Percentiles rank a stretch among this genome's conserved stretches.
phyloP scores from a whole-genome alignment of 768 basidiomycete genomes.

The Coprinopsis strossmayeri region DNA sequence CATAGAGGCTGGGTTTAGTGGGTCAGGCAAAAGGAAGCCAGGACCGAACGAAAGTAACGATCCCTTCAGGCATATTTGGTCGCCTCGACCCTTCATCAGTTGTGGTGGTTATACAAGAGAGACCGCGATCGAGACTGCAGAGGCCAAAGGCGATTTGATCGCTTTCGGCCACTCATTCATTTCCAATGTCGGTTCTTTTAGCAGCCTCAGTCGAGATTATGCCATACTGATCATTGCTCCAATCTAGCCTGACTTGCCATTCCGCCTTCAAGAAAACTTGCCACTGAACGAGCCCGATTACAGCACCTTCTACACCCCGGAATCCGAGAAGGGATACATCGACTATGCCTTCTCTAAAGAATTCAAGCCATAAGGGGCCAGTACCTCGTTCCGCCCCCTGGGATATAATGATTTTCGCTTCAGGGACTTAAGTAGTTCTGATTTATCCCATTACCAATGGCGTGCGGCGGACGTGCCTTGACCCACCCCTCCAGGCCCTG shows the following conservation, averaged over 20 bases:
- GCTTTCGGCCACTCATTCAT: conserved; percentile 25
- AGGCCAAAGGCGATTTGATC: conserved; percentile 19
- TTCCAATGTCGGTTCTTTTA: conserved; percentile 24
- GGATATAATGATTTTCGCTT: no score
- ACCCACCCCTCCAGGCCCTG: no score
- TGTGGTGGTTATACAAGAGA: conserved; percentile 40
- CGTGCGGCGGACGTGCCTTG: no score
- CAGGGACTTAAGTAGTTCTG: no score
- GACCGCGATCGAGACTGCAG: conserved; percentile 27
- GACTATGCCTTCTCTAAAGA: conserved; percentile 22
- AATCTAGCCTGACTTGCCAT: conserved; percentile 12
- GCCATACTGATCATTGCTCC: neutral
- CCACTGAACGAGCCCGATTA: conserved; percentile 27
- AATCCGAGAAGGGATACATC: conserved; percentile 22
- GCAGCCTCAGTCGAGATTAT: neutral
- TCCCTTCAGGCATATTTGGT: conserved; percentile 42
- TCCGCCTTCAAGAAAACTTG: neutral
- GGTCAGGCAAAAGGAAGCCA: no score
- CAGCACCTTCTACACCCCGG: conserved; percentile 32
- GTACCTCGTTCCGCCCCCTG: no score
- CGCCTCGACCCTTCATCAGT: conserved; percentile 29
- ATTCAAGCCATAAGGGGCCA: no score
- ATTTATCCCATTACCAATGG: no score
- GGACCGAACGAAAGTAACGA: conserved; percentile 24
- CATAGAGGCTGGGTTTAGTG: no score